Base-by-base conservation (phyloP, 75 land plant genomes). In the Picea glauca region DNA sequence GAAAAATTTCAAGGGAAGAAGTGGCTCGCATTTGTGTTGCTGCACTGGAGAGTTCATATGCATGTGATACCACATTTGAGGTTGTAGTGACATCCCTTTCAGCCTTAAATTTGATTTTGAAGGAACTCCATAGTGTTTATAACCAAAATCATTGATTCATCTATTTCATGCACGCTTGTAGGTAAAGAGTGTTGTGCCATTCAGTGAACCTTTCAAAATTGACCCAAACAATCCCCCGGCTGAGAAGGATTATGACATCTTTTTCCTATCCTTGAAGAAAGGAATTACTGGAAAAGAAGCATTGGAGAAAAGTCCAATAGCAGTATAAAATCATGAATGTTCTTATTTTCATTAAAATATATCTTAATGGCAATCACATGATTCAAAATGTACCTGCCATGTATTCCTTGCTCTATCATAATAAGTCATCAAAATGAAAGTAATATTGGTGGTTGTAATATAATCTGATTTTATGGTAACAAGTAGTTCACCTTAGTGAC, bases 1-100 rank as follows among this genome's bases (percentile, higher is more conserved):
- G 99, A 0, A 98, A 98, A 82, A 86, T 98, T 62, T 89, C 98
- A n/a, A 90, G 99, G 81, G 96, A 98, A 82, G 99, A 98, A 75
- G 78, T 95, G 78, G 99, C 99, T 31, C 83, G 82, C 58, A 91
- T 98, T 70, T 95, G 98, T 80, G 80, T 93, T 62, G 98, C 93
- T 58, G 98, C 99, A 78, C 78, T 98, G 60, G 90, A 87, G 50
- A 92, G 96, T 75, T 91, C 99, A 31, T 84, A 84, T 80, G 99
- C 98, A 62, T 85, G 90, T 79, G 87, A 91, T 81, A 95, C 89
- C 76, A 98, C 98, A 67, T 98, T 95, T 79, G 99, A 98, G 98
- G 99, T 95, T 38, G 33, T 26, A 7, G 15, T 58, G 8, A 17
- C 65, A 63, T n/a, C 35, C 17, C 32, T 54, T 59, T 58, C 23